Percentiles rank a stretch among this genome's conserved stretches.
These are phyloP conservation scores for Piper longum DNA, from an alignment of 164 flowering plant genomes.

Conservation along the genomic window DNA sequence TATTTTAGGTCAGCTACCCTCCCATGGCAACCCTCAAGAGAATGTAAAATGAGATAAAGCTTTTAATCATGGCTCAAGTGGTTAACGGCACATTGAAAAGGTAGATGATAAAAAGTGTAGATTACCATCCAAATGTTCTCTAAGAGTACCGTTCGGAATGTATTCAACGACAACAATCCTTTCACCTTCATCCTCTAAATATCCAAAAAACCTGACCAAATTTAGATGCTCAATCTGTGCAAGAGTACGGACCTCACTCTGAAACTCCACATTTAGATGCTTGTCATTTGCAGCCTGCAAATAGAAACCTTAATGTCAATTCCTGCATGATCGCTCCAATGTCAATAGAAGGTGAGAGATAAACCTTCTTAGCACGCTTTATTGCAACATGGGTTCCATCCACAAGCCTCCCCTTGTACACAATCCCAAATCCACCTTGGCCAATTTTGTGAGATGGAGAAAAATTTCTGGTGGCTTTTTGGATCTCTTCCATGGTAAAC, in stretches of 20 bases:
- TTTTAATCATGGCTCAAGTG: too few species aligned
- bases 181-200: conserved; percentile 60
- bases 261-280: conserved; percentile 56
- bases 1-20: too few species aligned
- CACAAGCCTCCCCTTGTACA: conserved; percentile 60
- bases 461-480: conserved; percentile 64
- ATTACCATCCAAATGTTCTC: conserved; percentile 92
- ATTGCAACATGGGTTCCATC: conserved; percentile 75
- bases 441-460: conserved; percentile 70
- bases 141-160: conserved; percentile 89
- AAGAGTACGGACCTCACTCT: conserved; percentile 58
- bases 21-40: too few species aligned
- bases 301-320: neutral
- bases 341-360: neutral
- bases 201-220: conserved; percentile 70
- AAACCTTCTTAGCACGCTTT: conserved; percentile 90
- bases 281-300: conserved; percentile 58
- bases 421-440: conserved; percentile 91
- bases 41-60: too few species aligned
- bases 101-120: conserved; percentile 6
- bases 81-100: neutral
- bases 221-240: conserved; percentile 72
- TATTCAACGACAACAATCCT: conserved; percentile 74
- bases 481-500: conserved; percentile 57
- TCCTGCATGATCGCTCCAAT: neutral